Percentiles rank a stretch among this genome's conserved stretches.
Conservation (phyloP, 192 early-diverging fungal genomes). For the Haplosporangium gracile region DNA sequence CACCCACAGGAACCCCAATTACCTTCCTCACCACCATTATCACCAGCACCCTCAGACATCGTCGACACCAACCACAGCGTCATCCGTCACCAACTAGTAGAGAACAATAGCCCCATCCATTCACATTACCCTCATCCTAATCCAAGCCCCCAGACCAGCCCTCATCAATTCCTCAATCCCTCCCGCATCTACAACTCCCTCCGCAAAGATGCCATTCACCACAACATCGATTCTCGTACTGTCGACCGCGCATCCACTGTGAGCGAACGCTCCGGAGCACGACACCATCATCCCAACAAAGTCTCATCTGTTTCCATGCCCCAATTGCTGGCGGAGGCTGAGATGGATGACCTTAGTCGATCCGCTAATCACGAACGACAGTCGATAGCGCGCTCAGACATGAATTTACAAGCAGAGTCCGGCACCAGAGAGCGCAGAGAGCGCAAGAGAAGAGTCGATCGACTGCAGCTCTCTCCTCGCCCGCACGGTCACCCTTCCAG, state of each 20-base stretch:
- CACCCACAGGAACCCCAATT: background rate
- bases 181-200: background rate
- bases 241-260: background rate
- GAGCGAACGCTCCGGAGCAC: background rate
- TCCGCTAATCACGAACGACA: background rate
- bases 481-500: background rate
- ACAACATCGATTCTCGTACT: background rate
- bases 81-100: background rate
- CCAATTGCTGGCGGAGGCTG: background rate
- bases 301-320: slow-evolving; percentile 11
- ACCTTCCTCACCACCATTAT: background rate
- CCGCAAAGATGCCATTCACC: background rate
- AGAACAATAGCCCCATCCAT: background rate
- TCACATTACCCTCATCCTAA: background rate
- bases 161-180: background rate
- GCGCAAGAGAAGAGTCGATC: slow-evolving; percentile 5
- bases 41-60: background rate
- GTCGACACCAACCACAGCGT: background rate
- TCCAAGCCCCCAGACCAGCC: background rate
- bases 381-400: background rate
- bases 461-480: slow-evolving; percentile 13
- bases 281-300: background rate
- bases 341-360: background rate
- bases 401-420: background rate
- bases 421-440: background rate